Evolutionary conservation across 2,329 filamentous ascomycete genomes (phyloP).

Genomic region (Catunica adiposa): DNA sequence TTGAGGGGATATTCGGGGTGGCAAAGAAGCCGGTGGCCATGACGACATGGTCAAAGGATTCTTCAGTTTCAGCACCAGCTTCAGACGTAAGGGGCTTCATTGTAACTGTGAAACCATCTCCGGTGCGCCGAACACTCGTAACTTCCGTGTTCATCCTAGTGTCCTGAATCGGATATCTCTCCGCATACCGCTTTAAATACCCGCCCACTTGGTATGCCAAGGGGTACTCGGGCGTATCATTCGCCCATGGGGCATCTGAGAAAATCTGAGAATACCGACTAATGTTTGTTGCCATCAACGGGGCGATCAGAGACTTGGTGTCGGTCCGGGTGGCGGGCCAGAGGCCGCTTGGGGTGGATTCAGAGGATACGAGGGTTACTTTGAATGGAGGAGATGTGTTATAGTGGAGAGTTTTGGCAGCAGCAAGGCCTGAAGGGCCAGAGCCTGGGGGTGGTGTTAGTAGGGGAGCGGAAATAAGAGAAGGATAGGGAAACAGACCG

Average conservation of each 20-base stretch:
- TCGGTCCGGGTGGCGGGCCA: conserved; percentile 46
- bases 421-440: conserved; percentile 51
- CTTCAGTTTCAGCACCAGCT: conserved; percentile 21
- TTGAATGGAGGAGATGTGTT: conserved; percentile 39
- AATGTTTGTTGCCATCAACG: conserved; percentile 56
- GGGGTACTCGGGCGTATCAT: conserved; percentile 47
- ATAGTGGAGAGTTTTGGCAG: conserved; percentile 56
- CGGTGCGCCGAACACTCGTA: conserved; percentile 10
- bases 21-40: conserved; percentile 66
- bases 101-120: conserved; percentile 29
- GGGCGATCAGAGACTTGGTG: conserved; percentile 38
- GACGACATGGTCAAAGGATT: conserved; percentile 51
- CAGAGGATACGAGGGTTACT: conserved; percentile 54
- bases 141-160: conserved; percentile 32
- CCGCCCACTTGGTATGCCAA: conserved; percentile 59
- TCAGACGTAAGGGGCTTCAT: conserved; percentile 19
- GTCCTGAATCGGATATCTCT: conserved; percentile 31
- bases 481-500: conserved; percentile 19
- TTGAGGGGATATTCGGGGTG: conserved; percentile 33
- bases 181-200: conserved; percentile 51
- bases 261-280: conserved; percentile 61
- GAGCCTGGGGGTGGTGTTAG: conserved; percentile 40
- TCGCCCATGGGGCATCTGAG: conserved; percentile 55
- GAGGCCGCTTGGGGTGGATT: conserved; percentile 54
- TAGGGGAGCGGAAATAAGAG: neutral